phyloP scores from a whole-genome alignment of 2,329 filamentous ascomycete genomes.

The Mycosphaerelloides madeirae region DNA sequence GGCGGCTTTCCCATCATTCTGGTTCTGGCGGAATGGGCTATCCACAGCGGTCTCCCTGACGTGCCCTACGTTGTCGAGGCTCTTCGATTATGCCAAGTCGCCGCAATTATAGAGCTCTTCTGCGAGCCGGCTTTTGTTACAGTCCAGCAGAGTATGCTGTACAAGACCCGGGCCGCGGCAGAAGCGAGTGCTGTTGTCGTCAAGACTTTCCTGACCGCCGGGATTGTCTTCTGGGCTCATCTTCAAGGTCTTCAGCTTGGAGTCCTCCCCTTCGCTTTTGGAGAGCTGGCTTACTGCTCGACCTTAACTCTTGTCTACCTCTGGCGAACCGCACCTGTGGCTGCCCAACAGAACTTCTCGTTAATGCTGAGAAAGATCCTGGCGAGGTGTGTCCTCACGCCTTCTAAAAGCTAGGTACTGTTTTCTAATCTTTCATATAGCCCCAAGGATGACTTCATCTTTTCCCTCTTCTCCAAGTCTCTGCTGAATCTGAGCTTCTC shows the following conservation, averaged over 20 bases:
- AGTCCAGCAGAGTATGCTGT: conserved; percentile 74
- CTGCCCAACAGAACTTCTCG: conserved; percentile 60
- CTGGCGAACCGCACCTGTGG: conserved; percentile 54
- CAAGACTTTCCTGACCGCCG: conserved; percentile 72
- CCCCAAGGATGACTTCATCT: conserved; percentile 43
- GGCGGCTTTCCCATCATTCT: conserved; percentile 58
- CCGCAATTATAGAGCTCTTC: conserved; percentile 67
- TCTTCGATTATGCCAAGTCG: conserved; percentile 51
- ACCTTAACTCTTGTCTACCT: conserved; percentile 67
- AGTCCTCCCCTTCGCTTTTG: conserved; percentile 81
- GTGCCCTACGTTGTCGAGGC: conserved; percentile 62
- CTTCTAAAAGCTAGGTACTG: conserved; percentile 19
- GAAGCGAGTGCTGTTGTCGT: conserved; percentile 77
- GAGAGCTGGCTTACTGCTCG: conserved; percentile 72
- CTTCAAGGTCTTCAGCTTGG: conserved; percentile 55
- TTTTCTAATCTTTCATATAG: conserved; percentile 25
- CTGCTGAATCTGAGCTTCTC: conserved; percentile 71
- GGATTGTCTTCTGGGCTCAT: conserved; percentile 61
- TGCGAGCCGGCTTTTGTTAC: conserved; percentile 87
- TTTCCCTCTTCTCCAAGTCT: conserved; percentile 61
- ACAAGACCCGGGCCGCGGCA: conserved; percentile 72
- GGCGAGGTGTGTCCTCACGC: conserved; percentile 36
- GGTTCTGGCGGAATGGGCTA: conserved; percentile 63
- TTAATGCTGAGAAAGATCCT: conserved; percentile 51
- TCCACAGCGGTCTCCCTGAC: conserved; percentile 46